Conservation (phyloP, 2,329 filamentous ascomycete species). For the Fusarium hainanense region DNA sequence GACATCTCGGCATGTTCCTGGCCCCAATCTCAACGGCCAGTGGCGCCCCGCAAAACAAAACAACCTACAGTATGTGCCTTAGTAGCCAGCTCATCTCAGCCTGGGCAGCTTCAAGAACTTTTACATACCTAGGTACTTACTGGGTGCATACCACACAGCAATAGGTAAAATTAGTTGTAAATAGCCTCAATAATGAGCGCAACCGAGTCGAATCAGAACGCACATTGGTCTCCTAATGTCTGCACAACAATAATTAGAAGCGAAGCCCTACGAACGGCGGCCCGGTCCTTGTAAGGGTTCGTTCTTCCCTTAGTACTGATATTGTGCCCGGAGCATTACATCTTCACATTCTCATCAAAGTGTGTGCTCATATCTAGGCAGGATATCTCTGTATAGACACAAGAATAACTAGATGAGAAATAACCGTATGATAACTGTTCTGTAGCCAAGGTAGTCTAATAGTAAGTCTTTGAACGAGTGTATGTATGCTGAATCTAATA, state of each 20-base stretch:
- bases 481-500: not conserved
- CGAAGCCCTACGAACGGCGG: conserved; percentile 29
- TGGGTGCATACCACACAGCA: not conserved
- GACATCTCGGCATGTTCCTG: conserved; percentile 30
- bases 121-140: not conserved
- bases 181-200: conserved; percentile 24
- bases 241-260: not conserved
- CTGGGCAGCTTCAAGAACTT: not conserved
- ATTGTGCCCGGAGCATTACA: not conserved
- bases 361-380: not conserved
- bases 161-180: conserved; percentile 9
- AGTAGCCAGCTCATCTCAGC: not conserved
- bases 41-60: conserved; percentile 29
- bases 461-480: not conserved
- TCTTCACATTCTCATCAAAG: not conserved
- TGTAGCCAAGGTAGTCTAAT: not conserved
- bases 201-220: conserved; percentile 4
- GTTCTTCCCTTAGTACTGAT: not conserved
- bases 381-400: not conserved
- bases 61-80: not conserved
- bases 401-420: not conserved
- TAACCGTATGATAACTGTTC: not conserved
- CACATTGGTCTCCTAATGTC: not conserved
- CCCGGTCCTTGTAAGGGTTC: conserved; percentile 28
- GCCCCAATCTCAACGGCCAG: conserved; percentile 18